Evolutionary conservation across 1,284 basidiomycete genomes (phyloP).

Genomic region (Cryptococcus sp.): DNA sequence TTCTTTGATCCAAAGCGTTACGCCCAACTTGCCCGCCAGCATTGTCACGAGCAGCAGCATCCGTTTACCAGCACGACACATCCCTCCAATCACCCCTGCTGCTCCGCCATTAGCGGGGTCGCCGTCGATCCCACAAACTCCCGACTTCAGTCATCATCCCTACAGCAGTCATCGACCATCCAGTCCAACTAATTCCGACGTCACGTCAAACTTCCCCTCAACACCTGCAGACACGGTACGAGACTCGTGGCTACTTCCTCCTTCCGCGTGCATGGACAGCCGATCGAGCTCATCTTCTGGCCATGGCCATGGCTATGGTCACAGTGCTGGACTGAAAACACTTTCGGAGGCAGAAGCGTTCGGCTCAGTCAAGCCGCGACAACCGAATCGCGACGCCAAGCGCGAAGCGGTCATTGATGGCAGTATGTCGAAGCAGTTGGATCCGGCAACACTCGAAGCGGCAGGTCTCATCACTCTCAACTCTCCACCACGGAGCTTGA

Average conservation of each 20-base stretch:
- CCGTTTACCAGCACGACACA: not conserved
- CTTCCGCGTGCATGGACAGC: slow-evolving; percentile 18
- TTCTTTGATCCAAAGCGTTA: not conserved
- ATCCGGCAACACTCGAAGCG: not conserved
- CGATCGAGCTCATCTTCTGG: slow-evolving; percentile 18
- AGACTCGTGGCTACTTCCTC: slow-evolving; percentile 23
- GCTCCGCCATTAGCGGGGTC: not conserved
- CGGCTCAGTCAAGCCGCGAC: too few relatives aligned
- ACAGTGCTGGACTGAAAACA: slow-evolving; percentile 5
- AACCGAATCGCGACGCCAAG: too few relatives aligned
- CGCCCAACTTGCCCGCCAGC: too few relatives aligned
- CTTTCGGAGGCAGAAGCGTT: not conserved
- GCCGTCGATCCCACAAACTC: slow-evolving; percentile 14
- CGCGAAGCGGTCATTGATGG: too few relatives aligned
- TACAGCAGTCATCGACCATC: slow-evolving; percentile 14
- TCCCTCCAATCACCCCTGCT: slow-evolving; percentile 1
- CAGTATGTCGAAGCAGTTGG: not conserved
- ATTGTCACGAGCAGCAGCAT: too few relatives aligned
- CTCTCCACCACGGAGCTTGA: too few relatives aligned
- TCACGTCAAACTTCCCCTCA: slow-evolving; percentile 30
- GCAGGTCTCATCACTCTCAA: not conserved
- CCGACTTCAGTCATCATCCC: slow-evolving; percentile 12
- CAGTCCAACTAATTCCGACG: slow-evolving; percentile 39
- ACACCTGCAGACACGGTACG: slow-evolving; percentile 38
- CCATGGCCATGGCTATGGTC: slow-evolving; percentile 4